Percentiles rank a stretch among this genome's conserved stretches.
These are phyloP conservation scores for Emmonsiellopsis sp. DNA, from an alignment of 2,329 filamentous ascomycete species.

Conservation along the genomic window DNA sequence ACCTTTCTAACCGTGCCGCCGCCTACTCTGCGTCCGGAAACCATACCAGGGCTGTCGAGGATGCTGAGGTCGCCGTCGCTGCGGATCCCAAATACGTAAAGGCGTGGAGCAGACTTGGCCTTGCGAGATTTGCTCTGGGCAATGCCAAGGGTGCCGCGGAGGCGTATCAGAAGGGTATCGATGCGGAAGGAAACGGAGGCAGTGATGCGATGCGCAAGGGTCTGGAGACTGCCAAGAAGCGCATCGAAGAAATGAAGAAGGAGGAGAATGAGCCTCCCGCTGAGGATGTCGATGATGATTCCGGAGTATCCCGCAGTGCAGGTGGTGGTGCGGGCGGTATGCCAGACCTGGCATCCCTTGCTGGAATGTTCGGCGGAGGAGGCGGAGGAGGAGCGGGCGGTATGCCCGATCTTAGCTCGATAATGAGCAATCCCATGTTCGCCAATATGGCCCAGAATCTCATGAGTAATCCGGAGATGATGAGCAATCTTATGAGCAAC, in stretches of 20 bases:
- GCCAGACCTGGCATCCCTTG: conserved; percentile 62
- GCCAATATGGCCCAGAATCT: conserved; percentile 92
- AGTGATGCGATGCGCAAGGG: conserved; percentile 97
- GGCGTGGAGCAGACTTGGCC: conserved; percentile 87
- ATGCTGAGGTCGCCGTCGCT: conserved; percentile 82
- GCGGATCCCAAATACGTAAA: conserved; percentile 93
- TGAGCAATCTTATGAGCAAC: conserved; percentile 90
- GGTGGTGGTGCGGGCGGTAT: conserved; percentile 49
- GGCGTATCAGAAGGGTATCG: conserved; percentile 85
- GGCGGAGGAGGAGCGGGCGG: conserved; percentile 58
- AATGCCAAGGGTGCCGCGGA: conserved; percentile 90
- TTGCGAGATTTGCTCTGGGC: conserved; percentile 83
- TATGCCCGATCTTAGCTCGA: conserved; percentile 75
- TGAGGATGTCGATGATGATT: conserved; percentile 42
- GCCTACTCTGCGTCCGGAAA: conserved; percentile 78
- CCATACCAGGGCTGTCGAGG: conserved; percentile 72
- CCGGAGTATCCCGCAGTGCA: conserved; percentile 33
- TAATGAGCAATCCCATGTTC: conserved; percentile 99
- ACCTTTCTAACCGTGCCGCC: conserved; percentile 93
- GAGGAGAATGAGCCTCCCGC: conserved; percentile 42
- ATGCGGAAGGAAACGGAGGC: conserved; percentile 85
- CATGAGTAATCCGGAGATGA: conserved; percentile 92
- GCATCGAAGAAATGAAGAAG: conserved; percentile 68
- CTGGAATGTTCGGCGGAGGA: conserved; percentile 60
- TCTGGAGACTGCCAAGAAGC: conserved; percentile 81